A percentile compares a stretch with the other conserved stretches of the same genome.
phyloP scores from a whole-genome alignment of 1,139 yeast genomes.

The Blastobotrys serpentis region DNA sequence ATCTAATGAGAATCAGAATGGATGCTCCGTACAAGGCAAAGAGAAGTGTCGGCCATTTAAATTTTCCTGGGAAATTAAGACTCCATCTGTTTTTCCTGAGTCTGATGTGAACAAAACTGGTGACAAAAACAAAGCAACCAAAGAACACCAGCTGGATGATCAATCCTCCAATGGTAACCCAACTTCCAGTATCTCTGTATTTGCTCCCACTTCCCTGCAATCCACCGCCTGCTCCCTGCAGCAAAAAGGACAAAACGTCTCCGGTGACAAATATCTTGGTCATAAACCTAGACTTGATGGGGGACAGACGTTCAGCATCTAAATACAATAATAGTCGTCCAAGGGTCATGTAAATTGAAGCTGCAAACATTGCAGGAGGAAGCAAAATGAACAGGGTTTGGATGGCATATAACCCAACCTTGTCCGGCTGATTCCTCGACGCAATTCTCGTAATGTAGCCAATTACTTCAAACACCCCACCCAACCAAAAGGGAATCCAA shows the following conservation, averaged over 20 bases:
- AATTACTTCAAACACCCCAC: conserved; percentile 28
- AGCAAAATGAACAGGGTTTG: conserved; percentile 43
- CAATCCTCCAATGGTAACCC: conserved; percentile 30
- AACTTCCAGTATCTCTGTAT: conserved; percentile 21
- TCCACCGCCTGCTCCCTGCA: conserved; percentile 50
- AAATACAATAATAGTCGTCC: conserved; percentile 40
- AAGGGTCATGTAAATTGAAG: conserved; percentile 47
- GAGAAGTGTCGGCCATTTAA: conserved; percentile 24
- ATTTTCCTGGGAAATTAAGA: conserved; percentile 15
- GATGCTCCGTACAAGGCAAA: conserved; percentile 34
- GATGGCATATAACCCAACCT: conserved; percentile 38
- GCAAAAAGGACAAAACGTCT: conserved; percentile 43
- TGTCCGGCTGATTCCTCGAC: conserved; percentile 27
- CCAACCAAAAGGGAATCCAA: conserved; percentile 27
- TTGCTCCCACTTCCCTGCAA: conserved; percentile 31
- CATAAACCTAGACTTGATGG: conserved; percentile 38
- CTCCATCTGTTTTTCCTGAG: conserved; percentile 13
- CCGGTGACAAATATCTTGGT: conserved; percentile 48
- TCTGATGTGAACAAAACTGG: conserved; percentile 21
- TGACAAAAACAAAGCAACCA: conserved; percentile 33
- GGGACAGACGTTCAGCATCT: conserved; percentile 35
- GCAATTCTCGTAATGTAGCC: conserved; percentile 42
- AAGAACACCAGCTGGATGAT: conserved; percentile 43
- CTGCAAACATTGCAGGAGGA: conserved; percentile 49
- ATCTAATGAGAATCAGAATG: conserved; percentile 43